These are phyloP conservation scores for Clonostachys rosea DNA, from an alignment of 2,329 filamentous ascomycete genomes.

Conservation along the genomic window DNA sequence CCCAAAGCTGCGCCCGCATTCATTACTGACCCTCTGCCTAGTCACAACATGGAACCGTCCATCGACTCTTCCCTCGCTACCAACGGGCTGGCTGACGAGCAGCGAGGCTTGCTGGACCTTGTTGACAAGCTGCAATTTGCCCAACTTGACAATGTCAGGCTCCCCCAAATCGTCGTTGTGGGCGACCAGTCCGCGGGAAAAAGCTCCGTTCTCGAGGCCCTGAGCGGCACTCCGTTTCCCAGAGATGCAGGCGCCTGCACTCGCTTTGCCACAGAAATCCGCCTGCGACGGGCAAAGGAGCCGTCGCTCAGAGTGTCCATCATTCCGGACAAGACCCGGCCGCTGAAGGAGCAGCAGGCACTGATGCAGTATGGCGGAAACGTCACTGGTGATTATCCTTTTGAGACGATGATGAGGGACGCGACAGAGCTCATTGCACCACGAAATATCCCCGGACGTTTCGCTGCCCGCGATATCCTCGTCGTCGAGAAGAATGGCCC, in stretches of 20 bases:
- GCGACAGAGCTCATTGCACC: constrained; percentile 46
- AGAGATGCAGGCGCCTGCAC: constrained; percentile 57
- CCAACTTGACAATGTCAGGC: constrained; percentile 45
- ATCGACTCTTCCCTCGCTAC: constrained; percentile 44
- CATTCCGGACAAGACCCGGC: constrained; percentile 45
- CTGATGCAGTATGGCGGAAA: constrained; percentile 42
- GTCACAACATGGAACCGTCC: constrained; percentile 25
- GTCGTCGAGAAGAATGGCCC: constrained; percentile 56
- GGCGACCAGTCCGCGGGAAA: constrained; percentile 63
- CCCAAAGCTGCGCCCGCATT: too few relatives aligned
- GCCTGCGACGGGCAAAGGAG: constrained; percentile 43
- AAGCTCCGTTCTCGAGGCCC: constrained; percentile 58
- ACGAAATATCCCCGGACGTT: constrained; percentile 42
- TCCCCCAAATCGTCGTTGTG: constrained; percentile 60
- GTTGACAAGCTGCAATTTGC: constrained; percentile 50
- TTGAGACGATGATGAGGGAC: constrained; percentile 44
- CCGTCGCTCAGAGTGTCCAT: constrained; percentile 43
- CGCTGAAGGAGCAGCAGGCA: constrained; percentile 38
- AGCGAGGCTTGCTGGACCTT: constrained; percentile 51
- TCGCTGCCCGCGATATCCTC: constrained; percentile 47
- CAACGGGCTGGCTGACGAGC: constrained; percentile 46
- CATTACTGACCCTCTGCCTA: constrained; percentile 6
- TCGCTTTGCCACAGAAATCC: constrained; percentile 55
- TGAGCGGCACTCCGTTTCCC: constrained; percentile 58
- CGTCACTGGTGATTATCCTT: constrained; percentile 36